Conservation (phyloP, 2,329 filamentous ascomycete species). For the Botrytis medusae region DNA sequence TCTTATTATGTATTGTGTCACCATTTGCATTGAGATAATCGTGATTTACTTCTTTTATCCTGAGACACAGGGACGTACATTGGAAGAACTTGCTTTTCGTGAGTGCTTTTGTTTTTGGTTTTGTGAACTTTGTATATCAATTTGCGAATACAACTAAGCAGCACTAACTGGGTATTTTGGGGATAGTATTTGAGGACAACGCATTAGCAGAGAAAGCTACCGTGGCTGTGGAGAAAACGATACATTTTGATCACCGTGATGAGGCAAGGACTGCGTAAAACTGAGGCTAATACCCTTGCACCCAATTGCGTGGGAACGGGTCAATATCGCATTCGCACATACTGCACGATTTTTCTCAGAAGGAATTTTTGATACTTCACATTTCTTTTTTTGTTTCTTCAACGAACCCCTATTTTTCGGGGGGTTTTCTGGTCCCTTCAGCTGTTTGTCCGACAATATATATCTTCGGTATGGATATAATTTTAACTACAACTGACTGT, state of each 20-base stretch:
- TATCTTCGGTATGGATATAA: neutral
- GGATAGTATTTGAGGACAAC: slow-evolving; percentile 42
- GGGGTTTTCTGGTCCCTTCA: neutral
- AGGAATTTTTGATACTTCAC: neutral
- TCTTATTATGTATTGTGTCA: slow-evolving; percentile 46
- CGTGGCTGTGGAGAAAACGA: slow-evolving; percentile 41
- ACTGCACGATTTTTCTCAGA: neutral
- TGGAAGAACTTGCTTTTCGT: slow-evolving; percentile 48
- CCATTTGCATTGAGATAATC: slow-evolving; percentile 44
- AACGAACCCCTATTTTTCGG: neutral
- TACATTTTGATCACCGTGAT: slow-evolving; percentile 31
- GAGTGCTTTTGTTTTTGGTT: slow-evolving; percentile 27
- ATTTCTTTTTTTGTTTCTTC: neutral
- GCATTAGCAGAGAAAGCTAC: slow-evolving; percentile 40
- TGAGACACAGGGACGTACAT: slow-evolving; percentile 44
- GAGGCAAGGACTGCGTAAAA: neutral
- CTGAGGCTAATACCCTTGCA: neutral
- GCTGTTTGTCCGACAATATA: neutral
- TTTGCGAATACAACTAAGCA: neutral
- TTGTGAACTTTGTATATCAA: neutral
- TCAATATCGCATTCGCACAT: neutral
- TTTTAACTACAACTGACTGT: neutral
- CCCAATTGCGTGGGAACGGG: neutral
- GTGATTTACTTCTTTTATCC: slow-evolving; percentile 48
- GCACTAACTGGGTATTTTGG: neutral